These are phyloP conservation scores for Pyrenophora teres DNA, from an alignment of 2,329 filamentous ascomycete species.

Conservation along the genomic window DNA sequence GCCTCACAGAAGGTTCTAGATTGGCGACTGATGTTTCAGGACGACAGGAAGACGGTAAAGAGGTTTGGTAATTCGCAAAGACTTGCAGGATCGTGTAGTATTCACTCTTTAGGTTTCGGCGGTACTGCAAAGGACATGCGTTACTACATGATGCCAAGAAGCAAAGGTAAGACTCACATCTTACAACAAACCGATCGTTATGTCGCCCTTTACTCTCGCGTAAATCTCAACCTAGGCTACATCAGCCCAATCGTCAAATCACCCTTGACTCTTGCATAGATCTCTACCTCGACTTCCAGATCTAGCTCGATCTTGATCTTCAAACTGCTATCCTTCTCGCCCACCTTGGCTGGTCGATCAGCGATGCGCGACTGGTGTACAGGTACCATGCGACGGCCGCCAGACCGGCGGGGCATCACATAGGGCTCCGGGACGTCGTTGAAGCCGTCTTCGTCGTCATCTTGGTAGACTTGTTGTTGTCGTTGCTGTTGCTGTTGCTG, in stretches of 20 bases:
- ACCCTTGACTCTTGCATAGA: constrained; percentile 40
- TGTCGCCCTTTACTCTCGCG: constrained; percentile 42
- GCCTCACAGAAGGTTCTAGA: too few relatives aligned
- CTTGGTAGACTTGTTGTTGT: constrained; percentile 19
- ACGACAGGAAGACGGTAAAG: too few relatives aligned
- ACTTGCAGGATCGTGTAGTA: too few relatives aligned
- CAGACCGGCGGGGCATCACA: neutral
- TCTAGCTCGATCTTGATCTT: constrained; percentile 53
- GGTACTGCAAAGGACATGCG: neutral
- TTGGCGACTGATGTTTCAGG: too few relatives aligned
- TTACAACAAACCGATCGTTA: constrained; percentile 50
- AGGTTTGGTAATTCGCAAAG: too few relatives aligned
- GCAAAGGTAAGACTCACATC: constrained; percentile 19
- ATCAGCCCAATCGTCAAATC: constrained; percentile 41
- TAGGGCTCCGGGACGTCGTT: too few relatives aligned
- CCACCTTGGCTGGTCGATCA: constrained; percentile 43
- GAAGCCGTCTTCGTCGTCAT: constrained; percentile 8
- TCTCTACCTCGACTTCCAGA: constrained; percentile 42
- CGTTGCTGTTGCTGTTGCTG: neutral
- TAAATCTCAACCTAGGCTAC: constrained; percentile 49
- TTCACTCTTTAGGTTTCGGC: neutral
- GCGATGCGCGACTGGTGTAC: constrained; percentile 48
- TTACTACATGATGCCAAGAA: neutral
- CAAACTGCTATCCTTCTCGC: constrained; percentile 46
- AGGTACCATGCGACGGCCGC: constrained; percentile 30